Evolutionary conservation across 768 basidiomycete species (phyloP), one percentile per base, ranked within the genome.

Genomic region (Auricularia cornea): DNA sequence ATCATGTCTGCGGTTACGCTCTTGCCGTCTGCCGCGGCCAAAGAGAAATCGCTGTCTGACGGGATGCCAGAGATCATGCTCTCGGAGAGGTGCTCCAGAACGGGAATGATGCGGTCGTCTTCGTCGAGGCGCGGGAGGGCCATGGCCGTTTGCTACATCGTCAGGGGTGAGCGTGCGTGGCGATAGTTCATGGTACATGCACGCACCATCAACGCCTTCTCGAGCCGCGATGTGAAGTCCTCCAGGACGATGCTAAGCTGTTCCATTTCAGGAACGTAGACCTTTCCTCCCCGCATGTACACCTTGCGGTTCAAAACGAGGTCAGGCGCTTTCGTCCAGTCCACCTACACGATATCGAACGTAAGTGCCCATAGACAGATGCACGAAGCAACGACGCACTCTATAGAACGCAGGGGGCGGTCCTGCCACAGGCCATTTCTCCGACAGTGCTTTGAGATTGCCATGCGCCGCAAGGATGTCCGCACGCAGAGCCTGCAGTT

Each of bases 271-370:
- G 90, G 88, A 18, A 98, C 94, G 69, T 92, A 98, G n/a, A 95
- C 95, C 80, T 86, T 87, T 1, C 95, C 96, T 5, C 77, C 80
- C 64, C 80, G 81, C 41, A 99, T 76, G 65, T 92, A 85, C 1
- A 98, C 92, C 54, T 80, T 82, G 23, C 96, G 80, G 70, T 82
- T 85, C 65, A 88, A 89, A 8, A 99, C 89, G 1, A 99, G 83
- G 73, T 97, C 94, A 4, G 93, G 92, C 2, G 98, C 95, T 65
- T 88, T 86, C 14, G 89, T 94, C 97, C 97, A 99, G 73, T 83
- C 87, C n/a, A 98, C 94, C 94, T 97, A 59, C 2, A 38, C 3
- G 6, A 30, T 52, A 18, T 2, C 10, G 35, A 32, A 20, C 23
- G 30, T 60, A 66, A 35, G 23, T 62, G 14, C 10, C 40, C 4